Base-by-base conservation (phyloP, 495 filamentous ascomycete species). In the Podospora comata region DNA sequence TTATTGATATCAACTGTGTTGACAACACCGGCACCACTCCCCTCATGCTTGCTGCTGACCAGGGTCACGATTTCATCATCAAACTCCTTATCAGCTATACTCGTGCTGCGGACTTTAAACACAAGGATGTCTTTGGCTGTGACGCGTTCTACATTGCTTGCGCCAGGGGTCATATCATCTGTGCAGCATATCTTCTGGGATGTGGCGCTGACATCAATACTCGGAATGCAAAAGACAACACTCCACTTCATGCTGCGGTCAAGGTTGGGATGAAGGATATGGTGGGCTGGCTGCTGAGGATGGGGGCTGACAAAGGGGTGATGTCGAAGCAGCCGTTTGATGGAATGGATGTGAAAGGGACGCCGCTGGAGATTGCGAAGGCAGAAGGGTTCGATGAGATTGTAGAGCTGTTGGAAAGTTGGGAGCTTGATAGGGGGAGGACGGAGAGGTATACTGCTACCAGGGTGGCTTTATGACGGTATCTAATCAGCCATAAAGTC, bases 61-160 rank as follows among this genome's bases (percentile, higher is more conserved):
- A 65, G 1, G 70, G 70, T 0, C 65, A 68, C 48, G 57, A 63
- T 4, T 48, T n/a, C 57, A 1, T 70, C 1, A 44, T 72, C 30
- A 55, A 48, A 11, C n/a, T n/a, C n/a, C 60, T 72, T 3, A 26
- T 67, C 16, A 57, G 39, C 44, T 16, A 34, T 27, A 5, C 19
- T 13, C 23, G 5, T 15, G 2, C 28, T 18, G 62, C 67, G 1
- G 65, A 65, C 32, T 27, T n/a, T 19, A 65, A 7, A 20, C 18
- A 13, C 18, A 13, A 11, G 1, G 59, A 69, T 20, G 0, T 0
- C 23, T 0, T 9, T 13, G 67, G 65, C 0, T 65, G 61, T 28
- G 64, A 69, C 20, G 56, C 67, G 5, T 67, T 72, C 26, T 69
- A 72, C 26, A 7, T 67, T 18, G 70, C 70, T 5, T 69, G 60